Percentiles rank a stretch among this genome's conserved stretches.
phyloP scores from a whole-genome alignment of 73 alveolate genomes.

The Paraurostyla sp. region DNA sequence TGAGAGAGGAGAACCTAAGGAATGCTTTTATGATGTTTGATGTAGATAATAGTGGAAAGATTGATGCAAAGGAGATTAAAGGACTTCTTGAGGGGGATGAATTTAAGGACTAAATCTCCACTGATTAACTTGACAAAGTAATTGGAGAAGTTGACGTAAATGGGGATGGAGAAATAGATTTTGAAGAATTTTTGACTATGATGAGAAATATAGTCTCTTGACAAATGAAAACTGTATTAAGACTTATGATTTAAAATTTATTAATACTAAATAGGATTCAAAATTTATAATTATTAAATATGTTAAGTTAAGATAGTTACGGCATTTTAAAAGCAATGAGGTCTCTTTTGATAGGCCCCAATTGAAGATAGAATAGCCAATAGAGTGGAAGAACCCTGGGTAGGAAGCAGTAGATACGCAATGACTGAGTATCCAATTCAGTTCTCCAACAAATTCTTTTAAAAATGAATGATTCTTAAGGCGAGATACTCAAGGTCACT shows the following conservation, averaged over 20 bases:
- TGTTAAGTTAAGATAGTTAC: not conserved
- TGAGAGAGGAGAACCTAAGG: slow-evolving; percentile 73
- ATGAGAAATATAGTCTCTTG: slow-evolving; percentile 28
- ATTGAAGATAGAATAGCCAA: slow-evolving; percentile 31
- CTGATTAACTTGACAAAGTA: slow-evolving; percentile 7
- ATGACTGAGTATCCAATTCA: slow-evolving; percentile 38
- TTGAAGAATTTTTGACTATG: slow-evolving; percentile 72
- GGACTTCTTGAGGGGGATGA: slow-evolving; percentile 52
- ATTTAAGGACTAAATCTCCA: slow-evolving; percentile 3
- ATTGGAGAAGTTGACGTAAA: slow-evolving; percentile 63
- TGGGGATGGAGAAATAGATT: slow-evolving; percentile 82
- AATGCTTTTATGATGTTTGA: slow-evolving; percentile 68
- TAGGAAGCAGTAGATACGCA: slow-evolving; percentile 38
- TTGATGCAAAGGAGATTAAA: slow-evolving; percentile 63
- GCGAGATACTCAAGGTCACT: slow-evolving; percentile 51
- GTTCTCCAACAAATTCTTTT: not conserved
- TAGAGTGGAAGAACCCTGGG: slow-evolving; percentile 3
- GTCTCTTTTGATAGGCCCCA: slow-evolving; percentile 6
- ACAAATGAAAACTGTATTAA: not conserved
- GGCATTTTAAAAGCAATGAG: slow-evolving; percentile 1
- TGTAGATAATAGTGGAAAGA: slow-evolving; percentile 74
- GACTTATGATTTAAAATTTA: no score
- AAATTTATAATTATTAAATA: slow-evolving; percentile 17
- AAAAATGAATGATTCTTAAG: not conserved
- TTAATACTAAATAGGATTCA: not conserved